Base-by-base conservation (phyloP, 2,329 filamentous ascomycete genomes). In the Arthroderma uncinatum region DNA sequence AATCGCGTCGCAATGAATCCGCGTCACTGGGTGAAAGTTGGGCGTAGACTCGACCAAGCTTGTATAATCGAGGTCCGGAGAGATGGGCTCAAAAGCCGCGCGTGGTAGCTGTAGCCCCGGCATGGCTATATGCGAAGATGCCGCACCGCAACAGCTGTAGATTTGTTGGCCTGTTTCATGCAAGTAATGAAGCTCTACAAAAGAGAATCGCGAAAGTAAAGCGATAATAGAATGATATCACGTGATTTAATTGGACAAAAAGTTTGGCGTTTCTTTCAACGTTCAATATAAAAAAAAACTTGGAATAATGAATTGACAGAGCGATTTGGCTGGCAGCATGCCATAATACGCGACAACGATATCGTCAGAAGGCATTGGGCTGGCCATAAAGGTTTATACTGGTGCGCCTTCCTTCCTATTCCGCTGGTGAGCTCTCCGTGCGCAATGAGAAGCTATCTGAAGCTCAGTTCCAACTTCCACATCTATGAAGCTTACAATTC, bases 41-140 rank as follows among this genome's bases (percentile, higher is more conserved):
- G 84, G 79, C 0, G 86, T 87, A 7, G 80, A 79, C 58, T 93
- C 85, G 14, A 97, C 88, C 1, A 97, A 77, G 0, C 75, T 74
- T 39, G 82, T 75, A 14, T 97, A 77, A 67, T 97, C 86, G 58
- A 97, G 82, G 66, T 92, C 83, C 0, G 91, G 91, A 0, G 90
- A 82, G 50, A 97, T 87, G 1, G 92, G 91, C 70, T 95, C 89
- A 71, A 97, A 97, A 54, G 90, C 89, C 14, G 90, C 89, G 67
- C 89, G 85, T 0, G 89, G 89, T 6, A 59, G 57, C 65, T 91
- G 84, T 58, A 85, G 77, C 12, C 86, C 79, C 56, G 88, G 86
- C 90, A 95, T 95, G 28, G 25, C 66, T 79, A 65, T 12, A 9
- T 2, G 21, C n/a, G 16, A 58, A 28, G 16, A 53, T 10, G 10